Percentiles rank a stretch among this genome's conserved stretches.
Evolutionary conservation across 345 rosid genomes (phyloP).

Genomic region (Clarkia xantiana): DNA sequence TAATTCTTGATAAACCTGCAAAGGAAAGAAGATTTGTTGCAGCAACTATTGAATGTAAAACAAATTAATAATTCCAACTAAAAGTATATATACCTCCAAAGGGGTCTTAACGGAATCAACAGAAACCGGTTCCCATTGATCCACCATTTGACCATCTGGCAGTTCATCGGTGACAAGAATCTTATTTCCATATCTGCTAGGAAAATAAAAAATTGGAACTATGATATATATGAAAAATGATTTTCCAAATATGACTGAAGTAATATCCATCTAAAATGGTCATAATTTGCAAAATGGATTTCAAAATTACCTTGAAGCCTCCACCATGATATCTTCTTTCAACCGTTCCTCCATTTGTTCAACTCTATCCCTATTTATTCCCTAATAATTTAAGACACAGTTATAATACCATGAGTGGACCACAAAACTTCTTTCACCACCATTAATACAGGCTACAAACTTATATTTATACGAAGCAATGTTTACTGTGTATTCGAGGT

Average conservation of each 20-base stretch:
- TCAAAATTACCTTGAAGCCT: slow-evolving; percentile 61
- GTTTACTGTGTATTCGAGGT: slow-evolving; percentile 88
- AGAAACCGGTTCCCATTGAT: slow-evolving; percentile 94
- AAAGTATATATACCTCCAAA: slow-evolving; percentile 40
- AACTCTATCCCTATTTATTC: slow-evolving; percentile 78
- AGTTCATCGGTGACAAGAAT: slow-evolving; percentile 98
- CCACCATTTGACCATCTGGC: slow-evolving; percentile 97
- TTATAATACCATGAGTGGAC: neutral
- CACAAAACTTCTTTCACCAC: neutral
- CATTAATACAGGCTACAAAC: neutral
- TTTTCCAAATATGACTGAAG: neutral
- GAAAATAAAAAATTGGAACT: slow-evolving; percentile 13
- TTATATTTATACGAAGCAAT: too few relatives aligned
- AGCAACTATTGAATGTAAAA: slow-evolving; percentile 9
- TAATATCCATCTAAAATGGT: slow-evolving; percentile 1
- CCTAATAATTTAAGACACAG: slow-evolving; percentile 24
- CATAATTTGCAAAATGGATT: neutral
- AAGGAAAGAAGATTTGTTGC: slow-evolving; percentile 12
- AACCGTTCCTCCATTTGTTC: slow-evolving; percentile 93
- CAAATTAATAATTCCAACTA: neutral
- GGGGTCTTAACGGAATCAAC: slow-evolving; percentile 83
- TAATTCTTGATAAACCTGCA: slow-evolving; percentile 75
- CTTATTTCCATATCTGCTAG: slow-evolving; percentile 83
- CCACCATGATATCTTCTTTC: slow-evolving; percentile 79
- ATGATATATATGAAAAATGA: slow-evolving; percentile 9